Base-by-base conservation (phyloP, 2,329 filamentous ascomycete genomes). In the Cadophora malorum region DNA sequence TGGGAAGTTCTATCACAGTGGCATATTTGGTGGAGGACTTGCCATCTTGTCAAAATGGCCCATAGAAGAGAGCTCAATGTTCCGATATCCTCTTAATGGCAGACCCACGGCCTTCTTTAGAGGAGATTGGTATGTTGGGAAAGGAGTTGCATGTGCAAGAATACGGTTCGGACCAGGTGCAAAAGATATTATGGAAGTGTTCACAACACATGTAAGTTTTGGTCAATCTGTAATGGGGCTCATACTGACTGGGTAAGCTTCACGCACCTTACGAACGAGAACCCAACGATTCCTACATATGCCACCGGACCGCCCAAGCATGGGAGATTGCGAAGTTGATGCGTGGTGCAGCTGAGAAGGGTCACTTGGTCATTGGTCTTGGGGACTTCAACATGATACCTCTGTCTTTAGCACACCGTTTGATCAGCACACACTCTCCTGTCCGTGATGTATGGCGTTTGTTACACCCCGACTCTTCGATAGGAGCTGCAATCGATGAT, bases 341-440 rank as follows among this genome's bases (percentile, higher is more conserved):
- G 81, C 89, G 92, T 60, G 91, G 88, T 67, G 94, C 95, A 55
- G 86, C 90, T 1, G 91, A 94, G 73, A 85, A 91, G 16, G 93
- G 94, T 7, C 92, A 95, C 78, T 84, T 98, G 35, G 94, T 94
- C 63, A 83, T 98, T 53, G 94, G 90, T 6, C 82, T 97, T 64
- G 96, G 96, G 31, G 96, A 98, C 81, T 97, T 98, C 82, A 98
- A 98, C 81, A 97, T 97, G 91, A 83, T 93, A n/a, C 96, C 96
- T 0, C 80, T 91, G 50, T 96, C 93, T 31, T 87, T 97, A 70
- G 90, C 92, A 38, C 93, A 98, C 81, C 87, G 89, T 64, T 84
- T 98, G 71, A 90, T 99, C 73, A 92, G 91, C 67, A 88, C 89
- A 3, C 90, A 94, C 76, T 88, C 90, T 10, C 90, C 90, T 16